Evolutionary conservation across 768 basidiomycete genomes (phyloP).

Genomic region (Pleurotus citrinopileatus): DNA sequence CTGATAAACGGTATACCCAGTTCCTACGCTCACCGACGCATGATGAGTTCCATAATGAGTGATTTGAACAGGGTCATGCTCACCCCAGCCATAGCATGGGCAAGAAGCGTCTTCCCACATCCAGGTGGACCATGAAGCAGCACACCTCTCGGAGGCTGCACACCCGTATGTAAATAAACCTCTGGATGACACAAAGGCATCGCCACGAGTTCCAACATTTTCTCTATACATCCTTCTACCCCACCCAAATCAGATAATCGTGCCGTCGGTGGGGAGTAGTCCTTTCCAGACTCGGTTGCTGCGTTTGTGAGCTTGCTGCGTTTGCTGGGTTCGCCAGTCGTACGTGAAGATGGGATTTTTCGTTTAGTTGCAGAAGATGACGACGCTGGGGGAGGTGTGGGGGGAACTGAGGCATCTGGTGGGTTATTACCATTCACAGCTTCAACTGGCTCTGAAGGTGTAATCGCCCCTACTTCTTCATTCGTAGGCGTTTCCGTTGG

Average conservation of each 20-base stretch:
- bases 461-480: constrained; percentile 19
- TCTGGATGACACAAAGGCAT: constrained; percentile 96
- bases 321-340: constrained; percentile 52
- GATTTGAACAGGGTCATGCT: constrained; percentile 20
- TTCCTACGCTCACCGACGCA: constrained; percentile 56
- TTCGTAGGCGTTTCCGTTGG: constrained; percentile 17
- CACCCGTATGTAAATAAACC: constrained; percentile 90
- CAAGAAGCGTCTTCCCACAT: constrained; percentile 93
- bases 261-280: constrained; percentile 69
- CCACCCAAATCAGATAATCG: constrained; percentile 88
- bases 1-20: constrained; percentile 90
- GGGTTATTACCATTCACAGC: neutral
- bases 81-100: constrained; percentile 94
- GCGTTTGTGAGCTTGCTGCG: constrained; percentile 43
- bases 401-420: neutral
- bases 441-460: constrained; percentile 15
- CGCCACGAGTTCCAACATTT: constrained; percentile 93
- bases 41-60: too few species aligned
- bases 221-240: constrained; percentile 81
- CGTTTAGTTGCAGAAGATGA: constrained; percentile 47
- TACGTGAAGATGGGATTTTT: constrained; percentile 54
- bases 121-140: constrained; percentile 94
- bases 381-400: constrained; percentile 7
- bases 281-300: constrained; percentile 45
- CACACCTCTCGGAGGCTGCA: constrained; percentile 89